phyloP scores from a whole-genome alignment of 2,329 filamentous ascomycete genomes.

The Claviceps sp. region DNA sequence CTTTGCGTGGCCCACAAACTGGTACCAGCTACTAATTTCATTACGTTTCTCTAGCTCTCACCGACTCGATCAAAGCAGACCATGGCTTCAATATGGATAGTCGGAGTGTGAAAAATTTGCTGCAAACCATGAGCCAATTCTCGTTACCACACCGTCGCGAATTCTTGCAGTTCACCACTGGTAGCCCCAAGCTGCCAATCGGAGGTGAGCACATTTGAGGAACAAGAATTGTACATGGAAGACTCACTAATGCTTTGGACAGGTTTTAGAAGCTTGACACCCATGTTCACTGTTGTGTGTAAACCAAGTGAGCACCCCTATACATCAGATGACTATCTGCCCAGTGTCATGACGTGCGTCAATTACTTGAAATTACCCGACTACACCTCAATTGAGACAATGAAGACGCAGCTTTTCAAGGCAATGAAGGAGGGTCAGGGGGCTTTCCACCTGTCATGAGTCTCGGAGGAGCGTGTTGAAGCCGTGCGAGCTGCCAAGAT shows the following conservation, averaged over 20 bases:
- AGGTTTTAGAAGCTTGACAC: conserved; percentile 95
- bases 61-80: conserved; percentile 97
- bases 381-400: conserved; percentile 65
- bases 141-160: conserved; percentile 63
- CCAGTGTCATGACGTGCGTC: conserved; percentile 98
- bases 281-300: conserved; percentile 98
- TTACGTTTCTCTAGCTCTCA: conserved; percentile 50
- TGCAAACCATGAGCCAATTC: conserved; percentile 90
- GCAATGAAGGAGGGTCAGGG: conserved; percentile 94
- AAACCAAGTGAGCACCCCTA: conserved; percentile 95
- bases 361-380: conserved; percentile 98
- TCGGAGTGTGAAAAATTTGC: conserved; percentile 80
- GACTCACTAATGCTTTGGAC: conserved; percentile 18
- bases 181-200: conserved; percentile 94
- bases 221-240: background rate
- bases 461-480: background rate
- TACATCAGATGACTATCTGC: conserved; percentile 92
- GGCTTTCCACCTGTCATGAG: conserved; percentile 82
- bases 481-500: background rate
- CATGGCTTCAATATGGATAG: conserved; percentile 99
- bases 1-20: no score
- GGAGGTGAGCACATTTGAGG: conserved; percentile 55
- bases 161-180: conserved; percentile 95
- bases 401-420: conserved; percentile 65
- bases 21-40: background rate